Conservation (phyloP, 2,329 filamentous ascomycete genomes). For the Penicillium sp. region DNA sequence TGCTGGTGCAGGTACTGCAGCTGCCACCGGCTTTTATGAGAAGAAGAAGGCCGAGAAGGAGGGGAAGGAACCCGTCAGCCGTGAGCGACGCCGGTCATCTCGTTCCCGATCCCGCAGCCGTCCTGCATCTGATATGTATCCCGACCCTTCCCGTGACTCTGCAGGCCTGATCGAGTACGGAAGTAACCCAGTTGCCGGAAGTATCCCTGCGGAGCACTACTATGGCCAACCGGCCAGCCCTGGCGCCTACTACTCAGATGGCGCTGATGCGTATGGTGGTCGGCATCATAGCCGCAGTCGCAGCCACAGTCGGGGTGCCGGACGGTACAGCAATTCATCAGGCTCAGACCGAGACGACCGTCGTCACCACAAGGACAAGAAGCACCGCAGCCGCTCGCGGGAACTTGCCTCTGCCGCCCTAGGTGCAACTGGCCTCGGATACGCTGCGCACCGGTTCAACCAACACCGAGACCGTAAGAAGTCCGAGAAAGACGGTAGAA, state of each 20-base stretch:
- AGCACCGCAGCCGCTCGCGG: conserved; percentile 46
- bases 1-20: conserved; percentile 64
- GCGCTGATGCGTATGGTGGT: conserved; percentile 46
- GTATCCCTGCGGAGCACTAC: conserved; percentile 53
- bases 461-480: conserved; percentile 62
- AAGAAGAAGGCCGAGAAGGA: conserved; percentile 65
- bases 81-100: conserved; percentile 50
- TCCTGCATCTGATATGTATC: conserved; percentile 44
- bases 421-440: conserved; percentile 61
- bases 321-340: conserved; percentile 40
- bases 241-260: conserved; percentile 45
- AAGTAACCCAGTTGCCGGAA: conserved; percentile 64
- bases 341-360: conserved; percentile 41
- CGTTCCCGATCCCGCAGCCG: conserved; percentile 54
- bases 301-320: conserved; percentile 37
- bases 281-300: conserved; percentile 55
- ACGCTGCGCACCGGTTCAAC: conserved; percentile 62
- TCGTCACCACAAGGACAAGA: conserved; percentile 37
- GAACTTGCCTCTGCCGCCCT: conserved; percentile 59
- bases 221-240: conserved; percentile 47
- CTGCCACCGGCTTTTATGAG: conserved; percentile 65
- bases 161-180: conserved; percentile 67
- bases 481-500: conserved; percentile 51
- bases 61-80: conserved; percentile 50
- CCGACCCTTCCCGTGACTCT: conserved; percentile 47